Evolutionary conservation across 202 grass and related monocot species (phyloP).

Genomic region (Brachypodium distachyon): DNA sequence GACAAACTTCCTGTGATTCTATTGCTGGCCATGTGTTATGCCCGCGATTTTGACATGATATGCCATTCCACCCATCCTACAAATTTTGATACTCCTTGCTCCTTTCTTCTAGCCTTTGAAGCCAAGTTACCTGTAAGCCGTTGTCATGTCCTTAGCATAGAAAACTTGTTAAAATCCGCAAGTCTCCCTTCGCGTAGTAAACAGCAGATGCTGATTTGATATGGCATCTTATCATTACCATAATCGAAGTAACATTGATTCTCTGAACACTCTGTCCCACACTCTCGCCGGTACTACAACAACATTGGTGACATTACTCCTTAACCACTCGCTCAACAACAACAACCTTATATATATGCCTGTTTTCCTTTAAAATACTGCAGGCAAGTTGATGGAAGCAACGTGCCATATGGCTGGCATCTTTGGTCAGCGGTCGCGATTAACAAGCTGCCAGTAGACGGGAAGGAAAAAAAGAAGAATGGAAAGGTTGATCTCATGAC

Average conservation of each 20-base stretch:
- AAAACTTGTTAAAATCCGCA: neutral
- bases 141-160: neutral
- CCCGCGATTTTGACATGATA: neutral
- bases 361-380: slow-evolving; percentile 16
- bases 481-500: slow-evolving; percentile 21
- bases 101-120: neutral
- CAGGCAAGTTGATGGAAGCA: slow-evolving; percentile 72
- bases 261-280: neutral
- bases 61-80: neutral
- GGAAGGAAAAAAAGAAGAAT: neutral
- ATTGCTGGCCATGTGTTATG: neutral
- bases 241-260: neutral
- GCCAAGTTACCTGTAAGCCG: neutral
- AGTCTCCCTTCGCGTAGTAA: neutral
- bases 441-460: slow-evolving; percentile 57
- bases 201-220: slow-evolving; percentile 12
- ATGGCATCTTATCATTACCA: neutral
- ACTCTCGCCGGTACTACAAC: neutral
- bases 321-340: neutral
- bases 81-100: neutral
- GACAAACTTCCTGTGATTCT: neutral
- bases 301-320: neutral
- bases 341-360: neutral
- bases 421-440: slow-evolving; percentile 59
- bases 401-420: slow-evolving; percentile 44